Evolutionary conservation across 164 flowering plant genomes (phyloP), one percentile per base, ranked within the genome.

Genomic region (Kalanchoe fedtschenkoi): DNA sequence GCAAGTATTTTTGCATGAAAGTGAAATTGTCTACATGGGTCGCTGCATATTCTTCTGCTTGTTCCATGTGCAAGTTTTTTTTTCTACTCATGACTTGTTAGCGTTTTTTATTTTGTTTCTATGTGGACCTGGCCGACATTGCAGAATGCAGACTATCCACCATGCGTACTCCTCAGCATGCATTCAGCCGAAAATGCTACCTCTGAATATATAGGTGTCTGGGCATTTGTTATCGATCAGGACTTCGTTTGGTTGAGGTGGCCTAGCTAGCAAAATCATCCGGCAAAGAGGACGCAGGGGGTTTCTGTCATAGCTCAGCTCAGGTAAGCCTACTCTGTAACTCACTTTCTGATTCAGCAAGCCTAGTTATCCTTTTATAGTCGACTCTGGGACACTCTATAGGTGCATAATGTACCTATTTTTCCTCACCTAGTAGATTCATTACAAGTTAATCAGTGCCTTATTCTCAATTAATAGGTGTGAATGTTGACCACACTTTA

Each of bases 51-150:
- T 30, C 32, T 11, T 51, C 26, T 24, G 56, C 15, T 51, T 51
- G 28, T 51, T 51, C 56, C 56, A 51, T 51, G 56, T 51, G 56
- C 56, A 51, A 51, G 56, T 47, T 47, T 47, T 47, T 47, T 47
- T 47, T 29, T 46, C 9, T 22, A 22, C 22, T 47, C 28, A 24
- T 47, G 26, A 3, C 54, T 6, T 47, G 51, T 47, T 47, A 47
- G 54, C 5, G 54, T 21, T 26, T 51, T 30, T 24, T 30, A 51
- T 24, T 32, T 51, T 51, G 56, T 13, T 26, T 51, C 26, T 26
- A 26, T 51, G 56, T 51, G 32, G 56, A 51, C 33, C 56, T 51
- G 16, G 33, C 56, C 56, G 56, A 51, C 56, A 47, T 47, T 24
- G 30, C 55, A 47, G 55, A 47, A 21, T 24, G 30, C 55, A 47